Evolutionary conservation across 2,329 filamentous ascomycete species (phyloP).

Genomic region (Ophiostoma ips): DNA sequence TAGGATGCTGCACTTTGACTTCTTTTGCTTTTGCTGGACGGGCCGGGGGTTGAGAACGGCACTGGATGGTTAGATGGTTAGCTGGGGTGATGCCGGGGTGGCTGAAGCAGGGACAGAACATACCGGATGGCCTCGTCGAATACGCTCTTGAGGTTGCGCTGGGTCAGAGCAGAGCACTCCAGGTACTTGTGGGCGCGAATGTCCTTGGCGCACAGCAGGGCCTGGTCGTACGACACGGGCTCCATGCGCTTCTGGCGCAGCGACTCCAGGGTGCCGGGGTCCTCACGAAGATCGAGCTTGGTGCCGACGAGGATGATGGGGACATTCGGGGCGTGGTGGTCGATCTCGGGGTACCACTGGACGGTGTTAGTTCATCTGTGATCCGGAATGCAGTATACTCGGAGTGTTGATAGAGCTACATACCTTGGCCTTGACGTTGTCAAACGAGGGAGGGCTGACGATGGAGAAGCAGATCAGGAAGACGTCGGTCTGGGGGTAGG

Average conservation of each 20-base stretch:
- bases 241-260: constrained; percentile 90
- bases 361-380: constrained; percentile 13
- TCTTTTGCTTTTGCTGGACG: constrained; percentile 43
- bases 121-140: constrained; percentile 98
- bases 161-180: constrained; percentile 92
- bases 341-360: constrained; percentile 95
- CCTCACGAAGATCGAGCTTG: constrained; percentile 90
- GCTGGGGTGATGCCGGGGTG: too few species aligned
- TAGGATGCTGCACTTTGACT: constrained; percentile 56
- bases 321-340: constrained; percentile 88
- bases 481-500: constrained; percentile 95
- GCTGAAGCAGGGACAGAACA: constrained; percentile 26
- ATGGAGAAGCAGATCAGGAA: constrained; percentile 98
- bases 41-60: constrained; percentile 59
- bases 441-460: constrained; percentile 92
- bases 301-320: constrained; percentile 95
- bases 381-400: too few species aligned
- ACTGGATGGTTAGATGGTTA: constrained; percentile 25
- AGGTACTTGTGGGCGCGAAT: constrained; percentile 95
- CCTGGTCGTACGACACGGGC: constrained; percentile 90
- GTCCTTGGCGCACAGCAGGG: constrained; percentile 76
- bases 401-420: too few species aligned
- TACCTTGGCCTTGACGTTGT: constrained; percentile 98
- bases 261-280: constrained; percentile 65
- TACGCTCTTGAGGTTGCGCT: constrained; percentile 94